Percentiles rank a stretch among this genome's conserved stretches.
Conservation (phyloP, 768 basidiomycete genomes). For the Lactifluus echinatus region DNA sequence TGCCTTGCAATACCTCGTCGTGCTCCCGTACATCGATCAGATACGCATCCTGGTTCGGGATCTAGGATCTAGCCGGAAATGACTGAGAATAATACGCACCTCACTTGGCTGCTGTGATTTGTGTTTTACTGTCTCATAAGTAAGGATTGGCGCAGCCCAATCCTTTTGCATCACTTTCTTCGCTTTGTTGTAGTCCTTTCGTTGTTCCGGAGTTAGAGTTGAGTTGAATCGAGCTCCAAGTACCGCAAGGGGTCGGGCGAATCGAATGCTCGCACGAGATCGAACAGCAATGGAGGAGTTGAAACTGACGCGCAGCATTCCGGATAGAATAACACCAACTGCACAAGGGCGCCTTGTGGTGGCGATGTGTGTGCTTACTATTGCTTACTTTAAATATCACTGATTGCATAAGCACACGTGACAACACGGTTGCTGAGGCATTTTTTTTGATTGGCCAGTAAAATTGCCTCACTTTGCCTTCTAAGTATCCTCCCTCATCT, state of each 20-base stretch:
- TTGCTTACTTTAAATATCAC: not conserved
- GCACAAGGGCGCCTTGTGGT: too few species aligned
- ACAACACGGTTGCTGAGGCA: conserved; percentile 1
- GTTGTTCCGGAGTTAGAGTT: conserved; percentile 23
- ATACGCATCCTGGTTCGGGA: conserved; percentile 46
- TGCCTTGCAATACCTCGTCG: conserved; percentile 40
- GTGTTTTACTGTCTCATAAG: conserved; percentile 77
- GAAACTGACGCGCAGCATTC: conserved; percentile 5
- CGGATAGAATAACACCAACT: not conserved
- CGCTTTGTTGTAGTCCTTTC: conserved; percentile 32
- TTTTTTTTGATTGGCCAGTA: conserved; percentile 9
- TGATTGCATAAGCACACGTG: not conserved
- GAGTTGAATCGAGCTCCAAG: conserved; percentile 15
- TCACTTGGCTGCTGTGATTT: conserved; percentile 66
- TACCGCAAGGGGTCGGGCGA: not conserved
- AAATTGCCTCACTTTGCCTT: conserved; percentile 12
- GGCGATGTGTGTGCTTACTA: too few species aligned
- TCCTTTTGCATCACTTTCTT: conserved; percentile 45
- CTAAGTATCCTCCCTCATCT: not conserved
- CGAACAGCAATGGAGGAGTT: not conserved
- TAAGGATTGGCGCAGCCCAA: conserved; percentile 66
- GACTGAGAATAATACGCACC: conserved; percentile 30
- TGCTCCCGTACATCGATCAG: conserved; percentile 79
- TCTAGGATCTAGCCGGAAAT: conserved; percentile 17
- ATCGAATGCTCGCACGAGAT: not conserved